A percentile compares a stretch with the other conserved stretches of the same genome.
These are phyloP conservation scores for Fusarium nygamai DNA, from an alignment of 2,329 filamentous ascomycete genomes.

Conservation along the genomic window DNA sequence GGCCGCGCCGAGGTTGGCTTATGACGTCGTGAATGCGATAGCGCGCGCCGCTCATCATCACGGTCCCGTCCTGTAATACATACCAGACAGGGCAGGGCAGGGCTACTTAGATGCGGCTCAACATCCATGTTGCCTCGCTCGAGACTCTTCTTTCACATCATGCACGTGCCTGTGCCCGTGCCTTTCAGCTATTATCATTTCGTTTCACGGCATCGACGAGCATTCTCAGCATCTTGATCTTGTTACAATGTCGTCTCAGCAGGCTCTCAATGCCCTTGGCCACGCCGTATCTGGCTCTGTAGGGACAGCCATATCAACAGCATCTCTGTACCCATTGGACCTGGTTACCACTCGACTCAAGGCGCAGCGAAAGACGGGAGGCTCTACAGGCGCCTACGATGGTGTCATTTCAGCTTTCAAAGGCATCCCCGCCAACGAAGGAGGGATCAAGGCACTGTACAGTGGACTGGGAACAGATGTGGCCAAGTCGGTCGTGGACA, in stretches of 20 bases:
- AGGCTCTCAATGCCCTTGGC: conserved; percentile 75
- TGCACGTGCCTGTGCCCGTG: conserved; percentile 9
- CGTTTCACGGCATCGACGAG: neutral
- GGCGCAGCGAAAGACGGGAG: conserved; percentile 72
- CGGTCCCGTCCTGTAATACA: neutral
- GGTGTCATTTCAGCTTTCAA: conserved; percentile 74
- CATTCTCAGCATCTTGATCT: neutral
- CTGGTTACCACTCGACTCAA: conserved; percentile 85
- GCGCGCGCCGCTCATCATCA: conserved; percentile 9
- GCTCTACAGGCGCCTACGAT: conserved; percentile 63
- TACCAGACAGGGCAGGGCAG: too few species aligned
- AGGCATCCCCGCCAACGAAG: conserved; percentile 77
- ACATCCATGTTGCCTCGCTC: neutral
- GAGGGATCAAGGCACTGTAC: conserved; percentile 77
- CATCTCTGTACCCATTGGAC: conserved; percentile 82
- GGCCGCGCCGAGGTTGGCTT: conserved; percentile 23
- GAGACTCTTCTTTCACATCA: conserved; percentile 8
- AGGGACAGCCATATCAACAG: conserved; percentile 81
- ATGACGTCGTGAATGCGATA: conserved; percentile 33
- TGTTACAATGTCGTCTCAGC: conserved; percentile 45
- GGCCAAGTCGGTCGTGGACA: conserved; percentile 75
- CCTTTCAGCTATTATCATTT: neutral
- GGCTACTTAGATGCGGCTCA: conserved; percentile 9
- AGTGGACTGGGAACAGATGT: conserved; percentile 71
- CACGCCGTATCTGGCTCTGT: conserved; percentile 84